phyloP scores from a whole-genome alignment of 768 basidiomycete species.

The Russula sp. region DNA sequence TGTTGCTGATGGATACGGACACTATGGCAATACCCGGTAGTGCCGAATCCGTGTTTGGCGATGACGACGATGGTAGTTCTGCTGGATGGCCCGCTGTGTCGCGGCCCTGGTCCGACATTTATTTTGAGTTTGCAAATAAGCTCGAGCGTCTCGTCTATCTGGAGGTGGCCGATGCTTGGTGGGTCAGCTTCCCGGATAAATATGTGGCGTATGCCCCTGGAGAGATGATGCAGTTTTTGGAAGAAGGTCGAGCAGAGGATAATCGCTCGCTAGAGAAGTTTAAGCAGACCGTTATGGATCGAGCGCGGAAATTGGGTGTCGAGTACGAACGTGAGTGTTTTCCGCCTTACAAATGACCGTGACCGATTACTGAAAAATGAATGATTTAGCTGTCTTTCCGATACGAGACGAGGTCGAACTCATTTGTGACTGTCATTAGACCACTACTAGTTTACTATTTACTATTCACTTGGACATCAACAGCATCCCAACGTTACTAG shows the following conservation, averaged over 20 bases:
- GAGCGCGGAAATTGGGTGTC: background rate
- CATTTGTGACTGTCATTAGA: slow-evolving; percentile 24
- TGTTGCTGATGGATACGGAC: background rate
- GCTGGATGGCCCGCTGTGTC: slow-evolving; percentile 12
- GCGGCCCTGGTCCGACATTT: slow-evolving; percentile 21
- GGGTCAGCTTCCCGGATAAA: slow-evolving; percentile 22
- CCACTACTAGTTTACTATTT: background rate
- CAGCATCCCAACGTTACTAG: background rate
- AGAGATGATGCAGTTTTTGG: slow-evolving; percentile 19
- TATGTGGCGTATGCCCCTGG: slow-evolving; percentile 15
- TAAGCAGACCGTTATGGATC: background rate
- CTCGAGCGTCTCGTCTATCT: slow-evolving; percentile 18
- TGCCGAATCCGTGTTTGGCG: background rate
- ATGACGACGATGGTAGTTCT: background rate
- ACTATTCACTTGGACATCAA: background rate
- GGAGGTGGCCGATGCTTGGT: slow-evolving; percentile 22
- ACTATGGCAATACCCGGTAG: background rate
- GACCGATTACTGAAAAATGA: background rate
- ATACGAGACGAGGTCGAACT: slow-evolving; percentile 20
- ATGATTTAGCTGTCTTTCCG: slow-evolving; percentile 7
- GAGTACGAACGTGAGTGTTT: slow-evolving; percentile 21
- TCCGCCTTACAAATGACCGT: background rate
- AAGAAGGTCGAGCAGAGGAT: slow-evolving; percentile 18
- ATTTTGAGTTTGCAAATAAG: slow-evolving; percentile 1
- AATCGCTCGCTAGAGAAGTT: background rate